Evolutionary conservation across 257 asterid genomes (phyloP).

Genomic region (Euphrasia confusa): DNA sequence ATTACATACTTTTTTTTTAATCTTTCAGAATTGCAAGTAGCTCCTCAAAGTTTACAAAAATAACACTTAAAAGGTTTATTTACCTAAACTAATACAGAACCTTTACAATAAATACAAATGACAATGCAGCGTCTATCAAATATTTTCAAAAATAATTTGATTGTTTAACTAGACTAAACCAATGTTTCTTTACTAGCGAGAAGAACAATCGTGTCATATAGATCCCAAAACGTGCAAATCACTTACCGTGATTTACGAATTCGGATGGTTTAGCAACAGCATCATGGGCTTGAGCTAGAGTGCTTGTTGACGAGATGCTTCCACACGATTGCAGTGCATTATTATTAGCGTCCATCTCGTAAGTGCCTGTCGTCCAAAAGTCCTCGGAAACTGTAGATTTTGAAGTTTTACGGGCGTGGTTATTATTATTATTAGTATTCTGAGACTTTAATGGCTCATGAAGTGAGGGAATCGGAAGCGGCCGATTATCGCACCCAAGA

Average conservation of each 20-base stretch:
- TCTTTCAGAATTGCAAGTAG: not conserved
- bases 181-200: not conserved
- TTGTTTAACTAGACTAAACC: not conserved
- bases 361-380: slow-evolving; percentile 61
- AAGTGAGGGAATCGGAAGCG: slow-evolving; percentile 41
- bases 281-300: slow-evolving; percentile 48
- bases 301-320: slow-evolving; percentile 59
- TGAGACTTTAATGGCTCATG: slow-evolving; percentile 38
- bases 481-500: slow-evolving; percentile 61
- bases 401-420: slow-evolving; percentile 24
- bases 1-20: no score
- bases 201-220: not conserved
- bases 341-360: slow-evolving; percentile 46
- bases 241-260: slow-evolving; percentile 70
- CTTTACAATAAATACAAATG: not conserved
- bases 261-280: slow-evolving; percentile 48
- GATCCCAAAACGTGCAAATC: slow-evolving; percentile 7
- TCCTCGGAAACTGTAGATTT: slow-evolving; percentile 45
- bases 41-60: not conserved
- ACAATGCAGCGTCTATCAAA: not conserved
- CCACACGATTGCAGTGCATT: slow-evolving; percentile 50
- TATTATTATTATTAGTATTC: slow-evolving; percentile 22
- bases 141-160: not conserved
- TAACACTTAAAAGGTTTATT: not conserved
- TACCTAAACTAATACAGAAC: not conserved